Conservation (phyloP, 441 rosid genomes). For the Theobroma grandiflorum region DNA sequence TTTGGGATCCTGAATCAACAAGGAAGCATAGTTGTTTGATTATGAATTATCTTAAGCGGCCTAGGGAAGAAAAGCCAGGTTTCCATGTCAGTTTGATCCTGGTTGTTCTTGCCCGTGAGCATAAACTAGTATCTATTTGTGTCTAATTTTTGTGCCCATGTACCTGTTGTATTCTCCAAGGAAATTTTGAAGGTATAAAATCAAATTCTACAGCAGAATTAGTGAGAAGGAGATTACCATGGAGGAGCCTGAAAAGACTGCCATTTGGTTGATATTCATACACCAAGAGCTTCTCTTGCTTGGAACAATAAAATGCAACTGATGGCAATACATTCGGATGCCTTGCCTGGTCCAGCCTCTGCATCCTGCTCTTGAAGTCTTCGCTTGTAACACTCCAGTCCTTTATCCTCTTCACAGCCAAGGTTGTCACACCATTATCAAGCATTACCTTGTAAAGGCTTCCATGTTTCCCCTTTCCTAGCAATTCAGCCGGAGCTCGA, state of each 20-base stretch:
- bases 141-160: not conserved
- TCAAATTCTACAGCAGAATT: not conserved
- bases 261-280: constrained; percentile 61
- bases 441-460: constrained; percentile 64
- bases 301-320: constrained; percentile 61
- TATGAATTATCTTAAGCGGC: too few relatives aligned
- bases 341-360: constrained; percentile 48
- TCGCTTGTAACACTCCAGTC: constrained; percentile 43
- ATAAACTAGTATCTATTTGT: not conserved
- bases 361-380: constrained; percentile 56
- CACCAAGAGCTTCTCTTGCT: constrained; percentile 65
- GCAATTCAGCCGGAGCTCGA: constrained; percentile 63
- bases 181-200: not conserved
- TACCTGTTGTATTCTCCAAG: not conserved
- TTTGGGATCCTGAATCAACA: constrained; percentile 47
- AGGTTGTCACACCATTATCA: constrained; percentile 32
- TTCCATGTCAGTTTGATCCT: not conserved
- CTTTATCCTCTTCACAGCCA: constrained; percentile 66
- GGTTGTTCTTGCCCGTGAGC: not conserved
- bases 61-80: not conserved
- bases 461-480: constrained; percentile 68
- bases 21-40: not conserved
- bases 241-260: constrained; percentile 67
- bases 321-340: constrained; percentile 56
- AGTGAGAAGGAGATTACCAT: constrained; percentile 43